Evolutionary conservation across 805 yeast genomes (phyloP), one percentile per base, ranked within the genome.

Genomic region (Lipomyces sp.): DNA sequence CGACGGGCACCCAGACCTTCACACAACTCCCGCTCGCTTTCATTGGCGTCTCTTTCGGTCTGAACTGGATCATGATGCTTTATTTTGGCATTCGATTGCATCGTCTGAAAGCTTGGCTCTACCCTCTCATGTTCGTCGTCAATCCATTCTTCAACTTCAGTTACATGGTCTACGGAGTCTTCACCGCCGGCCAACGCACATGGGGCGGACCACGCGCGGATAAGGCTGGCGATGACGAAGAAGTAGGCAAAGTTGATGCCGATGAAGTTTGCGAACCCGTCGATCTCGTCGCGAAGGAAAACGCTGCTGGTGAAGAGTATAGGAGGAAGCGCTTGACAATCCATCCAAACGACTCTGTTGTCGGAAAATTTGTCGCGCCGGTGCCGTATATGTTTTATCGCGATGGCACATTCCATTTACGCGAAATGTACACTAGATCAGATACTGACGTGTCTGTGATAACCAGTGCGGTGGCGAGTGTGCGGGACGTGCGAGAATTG

Each of bases 201-300:
- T 67, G 70, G 70, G 70, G 70, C 8, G 70, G 70, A 2, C 70
- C 70, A 2, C 62, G 70, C 7, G 70, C 70, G 11, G 70, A 66
- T 50, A 50, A 59, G 29, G 69, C 51, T 4, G 64, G 58, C 3
- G 59, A 54, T 7, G 69, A 60, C 4, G 58, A 60, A 24, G 57
- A 60, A 33, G 60, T 18, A 2, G 53, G 13, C 15, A 57, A 13
- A 45, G 45, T 13, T 11, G 59, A 33, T 10, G 35, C 37, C 5
- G 64, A 53, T 15, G 48, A 42, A 15, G 48, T 42, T 42, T 48
- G 45, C n/a, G 63, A 62, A 29, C 35, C 18, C 13, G 64, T 60
- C 15, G 42, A 60, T 30, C 58, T 45, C 67, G 64, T 18, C 57
- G 57, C 53, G 33, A 60, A 13, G 24, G n/a, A 30, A 10, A 54